Evolutionary conservation across 805 yeast species (phyloP).

Genomic region (Suhomyces prunicola): DNA sequence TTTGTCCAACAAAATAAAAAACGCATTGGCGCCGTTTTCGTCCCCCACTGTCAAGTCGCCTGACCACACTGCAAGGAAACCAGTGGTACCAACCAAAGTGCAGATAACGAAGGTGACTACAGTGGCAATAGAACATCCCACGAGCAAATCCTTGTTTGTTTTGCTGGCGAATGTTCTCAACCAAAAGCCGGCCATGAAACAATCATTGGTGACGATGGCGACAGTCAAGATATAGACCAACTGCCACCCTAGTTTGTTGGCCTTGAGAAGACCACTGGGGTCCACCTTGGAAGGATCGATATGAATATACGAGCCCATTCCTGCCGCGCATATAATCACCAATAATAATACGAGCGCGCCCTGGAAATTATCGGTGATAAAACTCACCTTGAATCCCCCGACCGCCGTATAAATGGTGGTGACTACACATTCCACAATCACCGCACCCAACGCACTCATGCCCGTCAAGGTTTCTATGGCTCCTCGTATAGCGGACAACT

Average conservation of each 20-base stretch:
- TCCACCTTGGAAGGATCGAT: conserved; percentile 62
- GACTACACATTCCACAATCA: conserved; percentile 81
- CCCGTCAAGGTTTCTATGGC: conserved; percentile 80
- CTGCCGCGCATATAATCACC: conserved; percentile 68
- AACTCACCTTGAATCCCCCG: conserved; percentile 89
- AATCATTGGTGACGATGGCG: conserved; percentile 86
- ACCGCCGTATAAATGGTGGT: conserved; percentile 82
- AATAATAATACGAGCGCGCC: conserved; percentile 68
- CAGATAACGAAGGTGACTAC: conserved; percentile 60
- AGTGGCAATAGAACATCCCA: conserved; percentile 76
- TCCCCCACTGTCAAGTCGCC: conserved; percentile 56
- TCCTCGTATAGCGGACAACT: conserved; percentile 72
- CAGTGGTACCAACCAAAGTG: conserved; percentile 76
- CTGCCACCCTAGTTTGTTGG: conserved; percentile 83
- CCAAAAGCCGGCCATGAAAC: conserved; percentile 93
- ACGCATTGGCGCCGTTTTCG: conserved; percentile 61
- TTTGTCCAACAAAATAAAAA: conserved; percentile 63
- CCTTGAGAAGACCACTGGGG: conserved; percentile 60
- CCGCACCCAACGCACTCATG: conserved; percentile 71
- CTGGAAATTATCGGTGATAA: conserved; percentile 82
- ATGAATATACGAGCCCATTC: conserved; percentile 72
- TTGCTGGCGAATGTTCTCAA: conserved; percentile 87
- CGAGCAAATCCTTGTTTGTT: conserved; percentile 66
- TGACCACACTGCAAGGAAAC: conserved; percentile 89
- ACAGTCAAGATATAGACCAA: conserved; percentile 77